Evolutionary conservation across 2,329 filamentous ascomycete genomes (phyloP).

Genomic region (Trichoderma gracile): DNA sequence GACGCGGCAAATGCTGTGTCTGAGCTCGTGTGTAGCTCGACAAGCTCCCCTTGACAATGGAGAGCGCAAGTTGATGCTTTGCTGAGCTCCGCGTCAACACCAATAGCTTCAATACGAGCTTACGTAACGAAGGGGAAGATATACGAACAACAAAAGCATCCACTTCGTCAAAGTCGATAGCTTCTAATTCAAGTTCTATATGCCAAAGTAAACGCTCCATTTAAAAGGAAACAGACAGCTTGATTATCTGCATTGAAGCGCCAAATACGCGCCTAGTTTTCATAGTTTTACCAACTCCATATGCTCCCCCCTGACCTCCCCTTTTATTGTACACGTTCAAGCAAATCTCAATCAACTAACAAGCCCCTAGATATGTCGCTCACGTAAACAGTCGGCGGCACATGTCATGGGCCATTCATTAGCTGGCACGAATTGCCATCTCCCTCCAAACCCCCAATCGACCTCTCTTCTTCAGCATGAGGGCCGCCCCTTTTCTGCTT

Average conservation of each 20-base stretch:
- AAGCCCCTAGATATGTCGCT: not conserved
- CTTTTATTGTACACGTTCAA: conserved; percentile 20
- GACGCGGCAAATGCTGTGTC: conserved; percentile 13
- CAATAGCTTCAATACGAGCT: not conserved
- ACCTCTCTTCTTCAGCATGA: not conserved
- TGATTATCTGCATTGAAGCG: conserved; percentile 5
- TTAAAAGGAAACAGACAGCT: not conserved
- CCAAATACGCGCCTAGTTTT: not conserved
- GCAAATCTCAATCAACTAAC: conserved; percentile 3
- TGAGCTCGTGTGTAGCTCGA: not conserved
- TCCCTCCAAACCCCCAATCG: not conserved
- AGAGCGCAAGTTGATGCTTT: not conserved
- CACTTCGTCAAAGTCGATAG: not conserved
- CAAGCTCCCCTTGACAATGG: conserved; percentile 6
- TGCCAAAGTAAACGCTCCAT: not conserved
- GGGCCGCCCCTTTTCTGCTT: not conserved
- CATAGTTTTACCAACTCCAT: not conserved
- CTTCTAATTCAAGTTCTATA: not conserved
- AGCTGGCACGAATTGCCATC: not conserved
- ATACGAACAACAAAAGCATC: not conserved
- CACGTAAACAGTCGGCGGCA: not conserved
- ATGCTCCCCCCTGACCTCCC: not conserved
- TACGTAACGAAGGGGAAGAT: conserved; percentile 9
- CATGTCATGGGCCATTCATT: not conserved
- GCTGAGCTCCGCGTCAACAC: not conserved